Conservation (phyloP, 768 basidiomycete species). For the Artomyces pyxidatus region DNA sequence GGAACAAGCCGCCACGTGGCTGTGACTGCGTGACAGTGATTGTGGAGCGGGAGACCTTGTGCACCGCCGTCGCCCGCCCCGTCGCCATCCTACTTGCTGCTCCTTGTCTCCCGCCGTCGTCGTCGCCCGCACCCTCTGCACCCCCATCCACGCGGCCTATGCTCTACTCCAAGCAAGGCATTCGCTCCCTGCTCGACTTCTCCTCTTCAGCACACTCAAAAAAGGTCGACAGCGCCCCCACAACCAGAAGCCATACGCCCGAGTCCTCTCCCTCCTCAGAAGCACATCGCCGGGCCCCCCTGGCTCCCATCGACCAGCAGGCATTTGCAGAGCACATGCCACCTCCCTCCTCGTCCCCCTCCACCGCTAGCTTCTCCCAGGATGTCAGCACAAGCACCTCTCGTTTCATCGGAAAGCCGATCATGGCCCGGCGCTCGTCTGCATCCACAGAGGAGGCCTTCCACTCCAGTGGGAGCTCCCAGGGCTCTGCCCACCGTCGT, state of each 20-base stretch:
- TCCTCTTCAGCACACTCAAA: conserved; percentile 1
- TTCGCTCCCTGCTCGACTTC: neutral
- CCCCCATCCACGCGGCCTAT: neutral
- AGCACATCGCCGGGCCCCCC: conserved; percentile 12
- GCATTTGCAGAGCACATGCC: conserved; percentile 7
- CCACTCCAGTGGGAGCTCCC: conserved; percentile 1
- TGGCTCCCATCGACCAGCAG: conserved; percentile 16
- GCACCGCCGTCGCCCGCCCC: neutral
- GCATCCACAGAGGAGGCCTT: conserved; percentile 10
- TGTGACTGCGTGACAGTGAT: neutral
- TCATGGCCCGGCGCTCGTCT: conserved; percentile 10
- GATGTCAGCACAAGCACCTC: conserved; percentile 5
- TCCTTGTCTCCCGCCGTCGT: neutral
- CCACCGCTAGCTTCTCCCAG: neutral
- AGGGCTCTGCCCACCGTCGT: conserved; percentile 8
- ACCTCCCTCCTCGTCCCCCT: conserved; percentile 2
- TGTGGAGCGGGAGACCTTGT: neutral
- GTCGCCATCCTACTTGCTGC: neutral
- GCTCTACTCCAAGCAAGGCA: neutral
- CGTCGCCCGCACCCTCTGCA: neutral
- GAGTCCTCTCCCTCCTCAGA: conserved; percentile 10
- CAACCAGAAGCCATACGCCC: conserved; percentile 1
- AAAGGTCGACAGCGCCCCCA: conserved; percentile 8
- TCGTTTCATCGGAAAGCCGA: conserved; percentile 1
- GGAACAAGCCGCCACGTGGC: conserved; percentile 10